Percentiles rank a stretch among this genome's conserved stretches.
Evolutionary conservation across 78 protist genomes (phyloP).

Genomic region (Monocercomonoides exilis): DNA sequence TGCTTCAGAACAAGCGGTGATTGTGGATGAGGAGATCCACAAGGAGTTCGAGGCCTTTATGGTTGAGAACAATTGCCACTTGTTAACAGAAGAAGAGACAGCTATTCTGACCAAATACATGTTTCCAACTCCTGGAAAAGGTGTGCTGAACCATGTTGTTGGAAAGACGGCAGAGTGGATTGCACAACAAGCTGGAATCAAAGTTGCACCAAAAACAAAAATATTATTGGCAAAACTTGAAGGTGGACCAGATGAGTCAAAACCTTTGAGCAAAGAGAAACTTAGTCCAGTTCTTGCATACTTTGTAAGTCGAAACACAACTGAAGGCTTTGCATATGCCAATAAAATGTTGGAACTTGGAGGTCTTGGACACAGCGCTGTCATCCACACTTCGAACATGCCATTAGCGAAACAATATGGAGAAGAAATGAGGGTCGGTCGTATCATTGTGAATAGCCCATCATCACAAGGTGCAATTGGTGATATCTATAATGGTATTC

Average conservation of each 20-base stretch:
- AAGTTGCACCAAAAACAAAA: conserved; percentile 11
- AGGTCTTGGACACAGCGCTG: conserved; percentile 35
- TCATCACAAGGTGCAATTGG: conserved; percentile 45
- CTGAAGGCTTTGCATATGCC: conserved; percentile 2
- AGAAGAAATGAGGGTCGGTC: conserved; percentile 13
- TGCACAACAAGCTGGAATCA: conserved; percentile 29
- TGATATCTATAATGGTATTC: conserved; percentile 32
- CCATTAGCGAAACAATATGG: background rate
- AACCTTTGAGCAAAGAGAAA: conserved; percentile 30
- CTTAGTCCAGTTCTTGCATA: conserved; percentile 38
- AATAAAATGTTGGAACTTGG: background rate
- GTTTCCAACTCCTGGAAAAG: conserved; percentile 13
- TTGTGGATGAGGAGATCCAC: conserved; percentile 22
- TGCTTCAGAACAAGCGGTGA: conserved; percentile 43
- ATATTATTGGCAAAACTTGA: conserved; percentile 6
- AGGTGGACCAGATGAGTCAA: background rate
- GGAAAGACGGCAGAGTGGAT: conserved; percentile 34
- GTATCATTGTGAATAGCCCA: conserved; percentile 33
- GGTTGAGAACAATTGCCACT: background rate
- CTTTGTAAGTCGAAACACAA: background rate
- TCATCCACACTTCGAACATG: conserved; percentile 9
- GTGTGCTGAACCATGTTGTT: conserved; percentile 27
- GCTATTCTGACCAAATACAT: conserved; percentile 2
- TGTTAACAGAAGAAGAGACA: conserved; percentile 3
- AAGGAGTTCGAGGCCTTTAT: background rate